Evolutionary conservation across 345 rosid species (phyloP), one percentile per base, ranked within the genome.

Genomic region (Theobroma cacao): DNA sequence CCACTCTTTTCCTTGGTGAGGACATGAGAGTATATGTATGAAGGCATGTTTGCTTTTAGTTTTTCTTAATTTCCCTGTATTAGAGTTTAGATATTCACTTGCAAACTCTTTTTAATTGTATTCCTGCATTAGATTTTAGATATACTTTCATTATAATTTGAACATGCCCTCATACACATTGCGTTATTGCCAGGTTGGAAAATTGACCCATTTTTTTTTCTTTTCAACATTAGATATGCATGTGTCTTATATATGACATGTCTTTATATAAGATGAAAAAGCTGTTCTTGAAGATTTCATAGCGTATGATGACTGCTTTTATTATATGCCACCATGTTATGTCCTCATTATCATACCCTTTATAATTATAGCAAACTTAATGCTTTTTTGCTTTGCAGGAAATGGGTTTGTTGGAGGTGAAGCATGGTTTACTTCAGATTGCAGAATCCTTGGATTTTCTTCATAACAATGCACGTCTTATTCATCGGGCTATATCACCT

Each of bases 321-420:
- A 70, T 70, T 1, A 65, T 38, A 4, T 8, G 17, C 59, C 59
- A 70, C 10, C 41, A 9, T 45, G 18, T 43, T 61, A 30, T 45
- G 17, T 45, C 22, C 30, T 74, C 24, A 7, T 50, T 4, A 0
- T 43, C 10, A 31, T 12, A 3, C 61, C 36, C 48, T 36, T 59
- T n/a, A 33, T 60, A 13, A 41, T 8, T 41, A n/a, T 47, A 43
- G 34, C 9, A 55, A 36, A 53, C 47, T 64, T 60, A 75, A 53
- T 30, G 59, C 50, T 50, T 63, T 55, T 61, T 78, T 78, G 55
- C 52, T 82, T 69, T 79, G 60, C 80, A 93, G 99, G 98, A 92
- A 80, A 96, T 96, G 97, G 84, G 98, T 55, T 86, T 96, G 86
- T 86, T 96, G 80, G 99, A 96, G 88, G 90, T 92, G 83, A 96